A percentile compares a stretch with the other conserved stretches of the same genome.
phyloP scores from a whole-genome alignment of 768 basidiomycete species.

The Pulveroboletus sp. region DNA sequence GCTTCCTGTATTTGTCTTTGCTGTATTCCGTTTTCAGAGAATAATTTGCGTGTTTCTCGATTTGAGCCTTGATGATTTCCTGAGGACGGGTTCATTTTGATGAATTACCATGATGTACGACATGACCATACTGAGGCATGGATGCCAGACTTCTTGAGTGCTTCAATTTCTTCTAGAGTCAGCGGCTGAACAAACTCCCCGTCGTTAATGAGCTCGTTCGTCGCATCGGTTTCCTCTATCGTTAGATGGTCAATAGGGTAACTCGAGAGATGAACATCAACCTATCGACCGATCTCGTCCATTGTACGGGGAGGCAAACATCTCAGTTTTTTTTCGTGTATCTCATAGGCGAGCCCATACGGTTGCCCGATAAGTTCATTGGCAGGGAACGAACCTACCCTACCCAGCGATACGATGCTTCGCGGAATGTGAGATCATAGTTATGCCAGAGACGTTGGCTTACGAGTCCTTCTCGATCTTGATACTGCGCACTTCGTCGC shows the following conservation, averaged over 20 bases:
- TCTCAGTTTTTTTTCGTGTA: conserved; percentile 64
- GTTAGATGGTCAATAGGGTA: neutral
- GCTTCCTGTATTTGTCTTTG: conserved; percentile 96
- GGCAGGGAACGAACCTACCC: conserved; percentile 78
- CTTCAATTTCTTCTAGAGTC: conserved; percentile 77
- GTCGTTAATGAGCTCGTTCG: conserved; percentile 93
- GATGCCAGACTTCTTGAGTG: conserved; percentile 74
- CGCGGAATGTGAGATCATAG: conserved; percentile 1
- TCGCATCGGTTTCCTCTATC: conserved; percentile 93
- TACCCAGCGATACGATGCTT: conserved; percentile 74
- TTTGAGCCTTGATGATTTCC: conserved; percentile 95
- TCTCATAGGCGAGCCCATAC: conserved; percentile 88
- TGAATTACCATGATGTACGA: neutral
- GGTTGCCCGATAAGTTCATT: conserved; percentile 76
- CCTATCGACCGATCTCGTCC: conserved; percentile 68
- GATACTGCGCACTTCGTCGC: conserved; percentile 69
- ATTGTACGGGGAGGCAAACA: conserved; percentile 57
- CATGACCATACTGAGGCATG: conserved; percentile 59
- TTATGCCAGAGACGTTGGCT: conserved; percentile 25
- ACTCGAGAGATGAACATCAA: conserved; percentile 1
- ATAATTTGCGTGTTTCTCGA: conserved; percentile 88
- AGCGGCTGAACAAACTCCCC: conserved; percentile 80
- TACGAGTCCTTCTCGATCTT: conserved; percentile 72
- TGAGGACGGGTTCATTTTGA: conserved; percentile 31
- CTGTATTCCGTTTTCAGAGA: conserved; percentile 95